phyloP scores from a whole-genome alignment of 441 rosid species.

The Codiaeum variegatum region DNA sequence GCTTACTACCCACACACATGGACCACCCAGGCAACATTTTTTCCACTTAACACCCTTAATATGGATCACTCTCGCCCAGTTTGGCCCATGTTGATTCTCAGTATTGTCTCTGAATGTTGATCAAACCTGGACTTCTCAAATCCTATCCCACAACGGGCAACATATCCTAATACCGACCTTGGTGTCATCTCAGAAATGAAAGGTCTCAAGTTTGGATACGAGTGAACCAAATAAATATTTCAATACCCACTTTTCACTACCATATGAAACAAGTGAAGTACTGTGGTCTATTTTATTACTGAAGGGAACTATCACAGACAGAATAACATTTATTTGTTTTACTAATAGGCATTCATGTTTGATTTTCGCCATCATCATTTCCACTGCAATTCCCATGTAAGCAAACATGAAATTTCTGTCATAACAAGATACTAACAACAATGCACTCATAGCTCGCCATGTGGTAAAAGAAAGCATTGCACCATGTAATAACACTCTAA shows the following conservation, averaged over 20 bases:
- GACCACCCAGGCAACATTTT: neutral
- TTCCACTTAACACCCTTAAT: too few species aligned
- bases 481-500: neutral
- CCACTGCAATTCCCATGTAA: neutral
- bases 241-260: neutral
- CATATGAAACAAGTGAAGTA: neutral
- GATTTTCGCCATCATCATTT: neutral
- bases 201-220: too few species aligned
- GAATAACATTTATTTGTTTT: neutral
- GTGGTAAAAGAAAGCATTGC: neutral
- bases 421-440: neutral
- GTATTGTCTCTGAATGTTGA: neutral
- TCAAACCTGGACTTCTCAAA: neutral
- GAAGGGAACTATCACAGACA: neutral
- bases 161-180: neutral
- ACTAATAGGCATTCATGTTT: neutral
- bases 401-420: neutral
- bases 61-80: neutral
- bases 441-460: neutral
- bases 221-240: too few species aligned
- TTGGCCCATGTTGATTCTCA: neutral
- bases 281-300: neutral
- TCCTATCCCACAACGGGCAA: neutral
- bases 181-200: neutral
- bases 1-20: neutral